Percentiles rank a stretch among this genome's conserved stretches.
These are phyloP conservation scores for Cercospora sojina DNA, from an alignment of 2,329 filamentous ascomycete species.

Conservation along the genomic window DNA sequence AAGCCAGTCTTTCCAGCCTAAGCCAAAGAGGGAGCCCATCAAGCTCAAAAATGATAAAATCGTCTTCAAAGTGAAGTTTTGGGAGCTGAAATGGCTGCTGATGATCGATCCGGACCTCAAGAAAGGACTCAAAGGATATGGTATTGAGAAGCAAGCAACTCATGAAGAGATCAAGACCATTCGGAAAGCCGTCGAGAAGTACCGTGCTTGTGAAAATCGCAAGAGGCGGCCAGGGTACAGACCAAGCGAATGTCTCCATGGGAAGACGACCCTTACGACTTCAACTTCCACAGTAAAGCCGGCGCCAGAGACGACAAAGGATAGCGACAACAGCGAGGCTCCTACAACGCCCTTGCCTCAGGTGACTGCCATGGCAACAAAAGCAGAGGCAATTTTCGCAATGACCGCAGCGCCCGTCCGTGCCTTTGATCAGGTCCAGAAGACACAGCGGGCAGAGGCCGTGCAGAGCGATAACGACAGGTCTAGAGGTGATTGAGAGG, in stretches of 20 bases:
- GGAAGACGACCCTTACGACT: not conserved
- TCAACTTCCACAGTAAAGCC: not conserved
- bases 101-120: not conserved
- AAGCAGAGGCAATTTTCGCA: not conserved
- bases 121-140: not conserved
- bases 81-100: not conserved
- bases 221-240: not conserved
- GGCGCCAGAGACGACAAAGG: not conserved
- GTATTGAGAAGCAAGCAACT: not conserved
- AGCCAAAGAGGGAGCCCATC: not conserved
- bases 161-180: not conserved
- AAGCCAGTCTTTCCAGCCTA: not conserved
- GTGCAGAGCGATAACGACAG: not conserved
- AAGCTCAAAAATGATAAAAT: not conserved
- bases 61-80: not conserved
- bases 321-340: not conserved
- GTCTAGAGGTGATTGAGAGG: not conserved
- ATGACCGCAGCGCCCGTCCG: not conserved
- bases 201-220: not conserved
- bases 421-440: not conserved
- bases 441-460: not conserved
- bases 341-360: not conserved
- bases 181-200: not conserved
- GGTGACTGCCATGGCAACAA: not conserved
- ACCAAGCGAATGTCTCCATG: not conserved